A percentile compares a stretch with the other conserved stretches of the same genome.
Conservation (phyloP, 768 basidiomycete genomes). For the Scleroderma citrinum region DNA sequence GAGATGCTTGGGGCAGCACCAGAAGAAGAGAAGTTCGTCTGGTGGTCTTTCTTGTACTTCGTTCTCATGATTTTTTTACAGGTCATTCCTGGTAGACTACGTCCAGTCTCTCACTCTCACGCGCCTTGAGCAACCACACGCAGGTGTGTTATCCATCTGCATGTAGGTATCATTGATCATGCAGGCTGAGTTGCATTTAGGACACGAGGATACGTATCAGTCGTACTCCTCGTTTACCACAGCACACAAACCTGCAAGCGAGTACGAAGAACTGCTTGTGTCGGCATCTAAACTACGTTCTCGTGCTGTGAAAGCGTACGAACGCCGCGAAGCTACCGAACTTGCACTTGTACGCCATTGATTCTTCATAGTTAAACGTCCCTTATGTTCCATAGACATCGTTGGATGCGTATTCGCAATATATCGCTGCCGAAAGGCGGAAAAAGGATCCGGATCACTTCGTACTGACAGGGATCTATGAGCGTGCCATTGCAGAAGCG, state of each 20-base stretch:
- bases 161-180: neutral
- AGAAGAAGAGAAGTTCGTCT: conserved; percentile 40
- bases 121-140: conserved; percentile 72
- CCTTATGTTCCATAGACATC: conserved; percentile 29
- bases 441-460: conserved; percentile 54
- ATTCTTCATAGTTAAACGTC: neutral
- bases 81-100: conserved; percentile 38
- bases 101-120: conserved; percentile 55
- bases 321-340: conserved; percentile 61
- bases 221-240: conserved; percentile 89
- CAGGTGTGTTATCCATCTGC: conserved; percentile 40
- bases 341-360: conserved; percentile 45
- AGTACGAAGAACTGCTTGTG: conserved; percentile 75
- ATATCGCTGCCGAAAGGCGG: conserved; percentile 57
- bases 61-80: conserved; percentile 21
- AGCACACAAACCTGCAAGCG: conserved; percentile 58
- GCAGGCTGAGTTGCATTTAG: conserved; percentile 33
- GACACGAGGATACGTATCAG: conserved; percentile 74
- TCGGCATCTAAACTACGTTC: conserved; percentile 68
- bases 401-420: conserved; percentile 56
- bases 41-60: neutral
- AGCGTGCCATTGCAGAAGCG: conserved; percentile 71
- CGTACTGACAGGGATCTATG: conserved; percentile 55
- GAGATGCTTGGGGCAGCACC: conserved; percentile 49
- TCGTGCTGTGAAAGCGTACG: conserved; percentile 52